Conservation (phyloP, 192 early-diverging fungal species). For the Chytriomyces hyalinus region DNA sequence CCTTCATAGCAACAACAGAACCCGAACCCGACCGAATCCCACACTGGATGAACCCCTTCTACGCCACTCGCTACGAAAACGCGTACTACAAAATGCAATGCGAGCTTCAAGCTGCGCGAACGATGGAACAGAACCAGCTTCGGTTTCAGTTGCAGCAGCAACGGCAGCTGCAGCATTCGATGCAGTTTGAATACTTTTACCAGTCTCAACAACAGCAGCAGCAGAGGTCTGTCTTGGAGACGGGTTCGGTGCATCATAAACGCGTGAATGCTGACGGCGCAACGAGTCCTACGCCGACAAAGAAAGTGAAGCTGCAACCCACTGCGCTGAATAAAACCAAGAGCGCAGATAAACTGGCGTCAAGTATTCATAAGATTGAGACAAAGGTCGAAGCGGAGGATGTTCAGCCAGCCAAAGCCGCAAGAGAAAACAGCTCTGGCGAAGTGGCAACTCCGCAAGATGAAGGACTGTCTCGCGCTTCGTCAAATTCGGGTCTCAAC, state of each 20-base stretch:
- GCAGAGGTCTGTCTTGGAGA: neutral
- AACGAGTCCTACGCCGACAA: neutral
- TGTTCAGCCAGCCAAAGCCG: too few relatives aligned
- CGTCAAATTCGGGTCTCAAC: neutral
- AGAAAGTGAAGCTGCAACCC: too few relatives aligned
- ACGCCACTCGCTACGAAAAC: neutral
- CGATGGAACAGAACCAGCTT: neutral
- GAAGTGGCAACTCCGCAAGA: neutral
- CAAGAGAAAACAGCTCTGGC: too few relatives aligned
- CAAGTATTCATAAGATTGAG: too few relatives aligned
- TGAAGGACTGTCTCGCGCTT: neutral
- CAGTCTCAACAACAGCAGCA: neutral
- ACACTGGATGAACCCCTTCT: conserved; percentile 3
- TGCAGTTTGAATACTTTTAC: conserved; percentile 6
- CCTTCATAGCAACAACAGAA: neutral
- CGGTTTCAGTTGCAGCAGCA: neutral
- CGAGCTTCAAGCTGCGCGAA: neutral
- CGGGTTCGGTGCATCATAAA: neutral
- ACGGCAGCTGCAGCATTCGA: conserved; percentile 4
- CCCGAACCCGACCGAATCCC: neutral
- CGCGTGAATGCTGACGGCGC: neutral
- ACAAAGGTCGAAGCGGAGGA: too few relatives aligned
- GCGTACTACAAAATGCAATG: conserved; percentile 4
- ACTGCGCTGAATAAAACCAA: too few relatives aligned
- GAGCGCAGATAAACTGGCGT: too few relatives aligned